Percentiles rank a stretch among this genome's conserved stretches.
phyloP scores from a whole-genome alignment of 441 rosid species.

The Sinapis alba region DNA sequence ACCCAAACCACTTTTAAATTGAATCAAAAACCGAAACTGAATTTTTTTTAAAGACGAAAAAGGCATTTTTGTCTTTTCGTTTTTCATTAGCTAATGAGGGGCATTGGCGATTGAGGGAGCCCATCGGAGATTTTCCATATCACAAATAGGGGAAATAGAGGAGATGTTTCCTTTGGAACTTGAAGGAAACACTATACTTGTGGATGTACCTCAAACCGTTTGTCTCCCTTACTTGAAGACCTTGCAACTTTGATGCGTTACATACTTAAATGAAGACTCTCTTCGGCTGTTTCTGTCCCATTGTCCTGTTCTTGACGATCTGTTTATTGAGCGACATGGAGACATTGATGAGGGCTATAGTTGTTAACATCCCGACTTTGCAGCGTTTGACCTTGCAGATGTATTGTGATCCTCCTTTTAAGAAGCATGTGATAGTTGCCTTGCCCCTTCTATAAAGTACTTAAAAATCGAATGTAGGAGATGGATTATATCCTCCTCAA shows the following conservation, averaged over 20 bases:
- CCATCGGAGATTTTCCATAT: no score
- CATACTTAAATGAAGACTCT: neutral
- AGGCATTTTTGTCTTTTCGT: no score
- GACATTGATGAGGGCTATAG: neutral
- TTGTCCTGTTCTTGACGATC: slow-evolving; percentile 1
- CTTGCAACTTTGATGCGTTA: neutral
- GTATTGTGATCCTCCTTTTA: neutral
- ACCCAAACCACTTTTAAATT: no score
- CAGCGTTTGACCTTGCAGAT: neutral
- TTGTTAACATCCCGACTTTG: neutral
- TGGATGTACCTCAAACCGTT: neutral
- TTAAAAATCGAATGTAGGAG: neutral
- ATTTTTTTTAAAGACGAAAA: no score
- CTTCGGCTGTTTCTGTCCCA: neutral
- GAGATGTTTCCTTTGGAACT: neutral
- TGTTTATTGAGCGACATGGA: neutral
- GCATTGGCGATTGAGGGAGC: no score
- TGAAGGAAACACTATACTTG: neutral
- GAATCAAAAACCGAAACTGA: no score
- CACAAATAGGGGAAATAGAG: no score
- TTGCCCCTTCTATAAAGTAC: no score
- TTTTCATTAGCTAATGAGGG: no score
- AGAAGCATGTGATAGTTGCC: neutral
- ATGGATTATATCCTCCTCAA: no score
- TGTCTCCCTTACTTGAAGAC: neutral